phyloP scores from a whole-genome alignment of 2,329 filamentous ascomycete species.

The Penicillium sp. region DNA sequence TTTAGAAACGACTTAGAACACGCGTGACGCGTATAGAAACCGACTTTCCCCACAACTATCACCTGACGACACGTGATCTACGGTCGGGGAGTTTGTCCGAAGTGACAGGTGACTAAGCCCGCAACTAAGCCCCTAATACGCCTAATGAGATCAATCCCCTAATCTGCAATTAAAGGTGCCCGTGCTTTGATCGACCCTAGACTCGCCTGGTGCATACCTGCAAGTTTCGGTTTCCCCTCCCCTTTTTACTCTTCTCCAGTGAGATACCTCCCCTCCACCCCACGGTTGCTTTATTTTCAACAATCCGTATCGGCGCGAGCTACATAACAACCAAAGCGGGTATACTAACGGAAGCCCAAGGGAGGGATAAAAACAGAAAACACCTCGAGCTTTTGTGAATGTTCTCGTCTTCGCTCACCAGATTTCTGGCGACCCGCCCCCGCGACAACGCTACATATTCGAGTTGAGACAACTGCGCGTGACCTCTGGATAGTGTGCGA shows the following conservation, averaged over 20 bases:
- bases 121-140: background rate
- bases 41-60: background rate
- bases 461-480: background rate
- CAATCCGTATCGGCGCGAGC: conserved; percentile 5
- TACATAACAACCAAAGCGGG: conserved; percentile 16
- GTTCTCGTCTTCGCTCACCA: conserved; percentile 13
- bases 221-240: conserved; percentile 17
- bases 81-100: conserved; percentile 21
- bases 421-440: conserved; percentile 18
- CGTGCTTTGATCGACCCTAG: conserved; percentile 28
- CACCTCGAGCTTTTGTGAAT: conserved; percentile 19
- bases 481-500: conserved; percentile 10
- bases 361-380: conserved; percentile 21
- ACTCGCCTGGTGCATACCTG: conserved; percentile 22
- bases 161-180: conserved; percentile 6
- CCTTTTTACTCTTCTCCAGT: conserved; percentile 12
- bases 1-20: background rate
- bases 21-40: background rate
- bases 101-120: conserved; percentile 4
- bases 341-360: conserved; percentile 22
- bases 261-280: conserved; percentile 1
- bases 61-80: conserved; percentile 17
- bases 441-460: background rate
- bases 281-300: background rate
- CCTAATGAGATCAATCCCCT: background rate